These are phyloP conservation scores for Paraphoma sp. DNA, from an alignment of 2,329 filamentous ascomycete species.

Conservation along the genomic window DNA sequence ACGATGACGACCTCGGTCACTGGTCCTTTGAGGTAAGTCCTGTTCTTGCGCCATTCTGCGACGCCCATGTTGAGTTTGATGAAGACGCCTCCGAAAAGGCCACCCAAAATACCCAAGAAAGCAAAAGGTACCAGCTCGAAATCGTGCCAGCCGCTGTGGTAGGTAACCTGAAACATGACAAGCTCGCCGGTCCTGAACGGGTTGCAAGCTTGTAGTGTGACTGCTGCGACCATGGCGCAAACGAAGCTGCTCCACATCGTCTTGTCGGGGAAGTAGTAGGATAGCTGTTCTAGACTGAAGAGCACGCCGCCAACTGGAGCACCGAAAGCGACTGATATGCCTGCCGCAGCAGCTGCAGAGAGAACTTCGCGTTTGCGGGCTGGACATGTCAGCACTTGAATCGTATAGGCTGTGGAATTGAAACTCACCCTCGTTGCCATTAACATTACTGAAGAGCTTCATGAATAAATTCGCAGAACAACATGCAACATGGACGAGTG, in stretches of 20 bases:
- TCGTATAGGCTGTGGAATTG: too few relatives aligned
- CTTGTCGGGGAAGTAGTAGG: conserved; percentile 98
- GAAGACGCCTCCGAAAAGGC: conserved; percentile 93
- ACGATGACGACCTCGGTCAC: conserved; percentile 81
- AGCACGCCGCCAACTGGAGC: conserved; percentile 93
- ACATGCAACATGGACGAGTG: conserved; percentile 93
- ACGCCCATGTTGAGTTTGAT: conserved; percentile 93
- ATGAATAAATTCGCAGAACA: conserved; percentile 95
- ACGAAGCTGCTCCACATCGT: conserved; percentile 99
- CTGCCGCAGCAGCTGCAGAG: conserved; percentile 88
- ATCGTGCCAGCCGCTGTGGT: conserved; percentile 88
- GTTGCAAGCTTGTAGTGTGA: conserved; percentile 89
- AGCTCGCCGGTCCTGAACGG: conserved; percentile 95
- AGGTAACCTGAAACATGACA: conserved; percentile 94
- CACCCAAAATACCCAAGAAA: conserved; percentile 84
- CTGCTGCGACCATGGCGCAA: conserved; percentile 97
- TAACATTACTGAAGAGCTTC: conserved; percentile 82
- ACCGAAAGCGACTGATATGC: conserved; percentile 93
- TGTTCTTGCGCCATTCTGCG: conserved; percentile 77
- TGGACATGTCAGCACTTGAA: conserved; percentile 46
- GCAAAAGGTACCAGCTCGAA: conserved; percentile 92
- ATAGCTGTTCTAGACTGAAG: conserved; percentile 94
- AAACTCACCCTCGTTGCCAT: conserved; percentile 78
- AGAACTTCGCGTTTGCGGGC: conserved; percentile 92
- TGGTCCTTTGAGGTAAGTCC: conserved; percentile 71